Base-by-base conservation (phyloP, 1,284 basidiomycete genomes). In the Malassezia restricta region DNA sequence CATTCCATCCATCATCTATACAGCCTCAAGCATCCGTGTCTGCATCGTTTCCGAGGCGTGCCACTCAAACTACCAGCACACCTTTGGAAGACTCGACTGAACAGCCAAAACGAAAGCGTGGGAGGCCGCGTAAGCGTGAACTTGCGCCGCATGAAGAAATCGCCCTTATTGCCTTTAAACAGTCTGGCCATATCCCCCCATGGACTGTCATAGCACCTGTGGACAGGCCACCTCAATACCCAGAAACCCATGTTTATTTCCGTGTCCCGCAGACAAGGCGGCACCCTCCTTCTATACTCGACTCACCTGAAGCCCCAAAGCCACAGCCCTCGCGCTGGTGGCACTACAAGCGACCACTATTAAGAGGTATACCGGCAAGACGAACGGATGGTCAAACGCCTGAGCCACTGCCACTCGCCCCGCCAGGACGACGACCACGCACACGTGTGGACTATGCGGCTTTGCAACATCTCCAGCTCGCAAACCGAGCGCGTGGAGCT, bases 231-330 rank as follows among this genome's bases (percentile, higher is more conserved):
- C 53, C 53, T 3, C 12, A 31, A 28, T 55, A 50, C 39, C 53
- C 53, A 28, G 53, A 55, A 33, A 55, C 53, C n/a, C 53, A 55
- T 30, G 39, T 55, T 1, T 37, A 46, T 28, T 17, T 55, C 27
- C 24, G n/a, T 8, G 20, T 11, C 6, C 35, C 40, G 12, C 51
- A 27, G 8, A 29, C 15, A 29, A 7, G 6, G 6, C 30, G 31
- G 14, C 35, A 41, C 27, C 38, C 32, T 12, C 32, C 43, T 12
- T 33, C 14, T 8, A 8, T 43, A 17, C 49, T 46, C 43, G 29
- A 40, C 15, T 54, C 47, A 9, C 52, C 52, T 2, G 41, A 40
- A 28, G 38, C 29, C 14, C 51, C 46, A 9, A 39, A n/a, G 15
- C 39, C 51, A 7, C 31, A 29, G n/a, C 20, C 15, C 8, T 24